Conservation (phyloP, 495 filamentous ascomycete genomes). For the Tetracladium setigerum region DNA sequence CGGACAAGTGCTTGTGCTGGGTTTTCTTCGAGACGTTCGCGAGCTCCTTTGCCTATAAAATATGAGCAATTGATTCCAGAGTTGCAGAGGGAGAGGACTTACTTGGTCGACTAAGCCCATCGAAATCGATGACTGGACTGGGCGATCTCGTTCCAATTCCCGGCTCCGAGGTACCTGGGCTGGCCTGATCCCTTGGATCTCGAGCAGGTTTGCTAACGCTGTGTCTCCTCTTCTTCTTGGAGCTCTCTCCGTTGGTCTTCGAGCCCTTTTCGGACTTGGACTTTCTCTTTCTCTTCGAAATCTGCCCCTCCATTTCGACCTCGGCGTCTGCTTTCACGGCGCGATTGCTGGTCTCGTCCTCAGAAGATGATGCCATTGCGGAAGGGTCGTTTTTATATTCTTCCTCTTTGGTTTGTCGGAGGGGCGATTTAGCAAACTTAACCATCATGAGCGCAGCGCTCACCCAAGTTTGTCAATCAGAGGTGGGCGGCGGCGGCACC, state of each 20-base stretch:
- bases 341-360: constrained; percentile 10
- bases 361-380: constrained; percentile 17
- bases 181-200: constrained; percentile 65
- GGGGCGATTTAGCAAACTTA: constrained; percentile 16
- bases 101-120: constrained; percentile 68
- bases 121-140: constrained; percentile 65
- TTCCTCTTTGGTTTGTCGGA: neutral
- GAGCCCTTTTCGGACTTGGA: constrained; percentile 4
- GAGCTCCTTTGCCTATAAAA: constrained; percentile 64
- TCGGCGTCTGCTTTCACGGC: constrained; percentile 12
- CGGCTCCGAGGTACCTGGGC: constrained; percentile 30
- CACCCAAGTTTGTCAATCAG: no score
- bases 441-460: constrained; percentile 19
- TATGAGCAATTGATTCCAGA: constrained; percentile 3
- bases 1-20: constrained; percentile 63
- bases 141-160: constrained; percentile 33
- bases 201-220: constrained; percentile 62
- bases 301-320: constrained; percentile 19
- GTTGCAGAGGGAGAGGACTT: constrained; percentile 14
- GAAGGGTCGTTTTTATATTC: constrained; percentile 16
- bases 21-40: constrained; percentile 70
- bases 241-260: constrained; percentile 11
- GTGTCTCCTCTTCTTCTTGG: constrained; percentile 28
- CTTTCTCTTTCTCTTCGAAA: constrained; percentile 19
- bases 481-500: no score